Evolutionary conservation across 257 asterid genomes (phyloP).

Genomic region (Solanum chmielewskii): DNA sequence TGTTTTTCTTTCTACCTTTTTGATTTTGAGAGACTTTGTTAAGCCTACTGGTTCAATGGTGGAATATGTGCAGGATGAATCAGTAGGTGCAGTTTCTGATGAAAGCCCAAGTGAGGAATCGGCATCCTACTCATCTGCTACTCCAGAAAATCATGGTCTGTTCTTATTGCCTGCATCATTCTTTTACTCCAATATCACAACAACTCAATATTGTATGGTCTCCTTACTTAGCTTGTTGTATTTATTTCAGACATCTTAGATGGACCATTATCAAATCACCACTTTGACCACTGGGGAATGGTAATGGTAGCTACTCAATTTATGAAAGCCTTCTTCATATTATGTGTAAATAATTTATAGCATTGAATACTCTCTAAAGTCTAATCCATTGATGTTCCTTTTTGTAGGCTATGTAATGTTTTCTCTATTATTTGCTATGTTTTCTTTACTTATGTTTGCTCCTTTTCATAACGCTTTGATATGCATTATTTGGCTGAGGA

Average conservation of each 20-base stretch:
- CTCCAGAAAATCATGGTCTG: constrained; percentile 25
- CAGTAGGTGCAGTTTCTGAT: constrained; percentile 19
- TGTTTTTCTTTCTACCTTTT: background rate
- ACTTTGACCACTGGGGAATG: background rate
- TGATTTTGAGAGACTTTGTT: constrained; percentile 2
- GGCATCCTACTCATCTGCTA: constrained; percentile 24
- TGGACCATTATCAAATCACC: background rate
- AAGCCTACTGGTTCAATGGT: background rate
- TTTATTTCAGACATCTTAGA: constrained; percentile 1
- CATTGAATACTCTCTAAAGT: background rate
- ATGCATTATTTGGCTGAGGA: background rate
- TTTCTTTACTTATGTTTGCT: background rate
- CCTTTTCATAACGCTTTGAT: background rate
- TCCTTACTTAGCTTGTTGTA: background rate
- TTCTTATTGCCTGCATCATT: constrained; percentile 1
- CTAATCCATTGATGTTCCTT: background rate
- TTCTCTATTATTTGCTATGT: background rate
- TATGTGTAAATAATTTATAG: background rate
- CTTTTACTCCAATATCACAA: background rate
- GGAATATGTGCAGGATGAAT: constrained; percentile 38
- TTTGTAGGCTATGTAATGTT: background rate
- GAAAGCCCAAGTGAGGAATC: constrained; percentile 28
- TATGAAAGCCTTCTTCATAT: background rate
- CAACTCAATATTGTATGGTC: background rate
- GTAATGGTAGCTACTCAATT: background rate